phyloP scores from a whole-genome alignment of 1,139 yeast genomes.

The Kodamaea fungicola region DNA sequence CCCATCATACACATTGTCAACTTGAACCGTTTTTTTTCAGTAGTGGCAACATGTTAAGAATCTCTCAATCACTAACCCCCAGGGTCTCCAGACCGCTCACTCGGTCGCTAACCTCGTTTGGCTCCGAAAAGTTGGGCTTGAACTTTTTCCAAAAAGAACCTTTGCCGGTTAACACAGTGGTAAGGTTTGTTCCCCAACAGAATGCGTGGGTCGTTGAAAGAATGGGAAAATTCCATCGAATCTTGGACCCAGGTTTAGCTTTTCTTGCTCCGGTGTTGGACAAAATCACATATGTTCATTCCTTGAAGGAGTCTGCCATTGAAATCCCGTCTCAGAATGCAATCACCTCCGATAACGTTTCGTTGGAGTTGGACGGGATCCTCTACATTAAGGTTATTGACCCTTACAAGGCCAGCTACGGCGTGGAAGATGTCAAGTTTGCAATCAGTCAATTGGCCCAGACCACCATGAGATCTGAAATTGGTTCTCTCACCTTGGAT shows the following conservation, averaged over 20 bases:
- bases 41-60: too few relatives aligned
- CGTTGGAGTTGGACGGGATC: constrained; percentile 81
- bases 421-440: constrained; percentile 84
- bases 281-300: constrained; percentile 75
- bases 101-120: constrained; percentile 1
- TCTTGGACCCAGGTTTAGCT: constrained; percentile 77
- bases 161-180: constrained; percentile 69
- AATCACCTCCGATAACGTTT: constrained; percentile 82
- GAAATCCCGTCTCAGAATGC: constrained; percentile 85
- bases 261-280: constrained; percentile 70
- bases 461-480: constrained; percentile 87
- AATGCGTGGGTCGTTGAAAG: constrained; percentile 90
- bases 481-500: constrained; percentile 78
- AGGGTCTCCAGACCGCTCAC: background rate
- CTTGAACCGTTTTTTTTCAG: too few relatives aligned
- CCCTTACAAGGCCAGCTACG: constrained; percentile 83
- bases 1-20: background rate
- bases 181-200: constrained; percentile 84
- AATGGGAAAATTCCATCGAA: constrained; percentile 80
- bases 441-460: constrained; percentile 86
- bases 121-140: constrained; percentile 15
- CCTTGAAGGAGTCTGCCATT: constrained; percentile 76
- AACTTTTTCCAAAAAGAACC: constrained; percentile 66
- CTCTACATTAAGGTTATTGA: constrained; percentile 74
- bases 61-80: too few relatives aligned